Percentiles rank a stretch among this genome's conserved stretches.
Conservation (phyloP, 345 rosid species). For the Erysimum cheiranthoides region DNA sequence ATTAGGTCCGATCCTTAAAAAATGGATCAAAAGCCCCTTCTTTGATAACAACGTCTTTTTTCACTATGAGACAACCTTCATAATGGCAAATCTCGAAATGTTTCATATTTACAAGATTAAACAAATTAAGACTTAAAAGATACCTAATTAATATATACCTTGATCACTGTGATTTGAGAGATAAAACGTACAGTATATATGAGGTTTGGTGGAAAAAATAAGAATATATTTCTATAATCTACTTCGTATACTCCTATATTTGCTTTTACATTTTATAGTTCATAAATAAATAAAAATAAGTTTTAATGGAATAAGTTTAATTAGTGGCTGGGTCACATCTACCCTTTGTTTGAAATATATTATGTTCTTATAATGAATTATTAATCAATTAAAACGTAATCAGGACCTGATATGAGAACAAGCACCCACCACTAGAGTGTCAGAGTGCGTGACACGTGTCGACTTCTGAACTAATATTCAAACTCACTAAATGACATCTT, state of each 20-base stretch:
- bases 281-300: not conserved
- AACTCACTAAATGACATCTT: slow-evolving; percentile 46
- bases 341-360: slow-evolving; percentile 11
- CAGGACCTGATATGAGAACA: slow-evolving; percentile 40
- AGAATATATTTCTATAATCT: too few species aligned
- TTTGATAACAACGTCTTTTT: not conserved
- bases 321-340: slow-evolving; percentile 40
- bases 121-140: not conserved
- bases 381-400: slow-evolving; percentile 29
- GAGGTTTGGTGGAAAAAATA: too few species aligned
- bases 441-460: slow-evolving; percentile 49
- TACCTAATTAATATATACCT: too few species aligned
- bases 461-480: slow-evolving; percentile 38
- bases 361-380: not conserved
- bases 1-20: slow-evolving; percentile 19
- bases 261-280: slow-evolving; percentile 4
- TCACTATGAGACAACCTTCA: not conserved
- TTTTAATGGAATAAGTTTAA: slow-evolving; percentile 16
- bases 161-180: too few species aligned
- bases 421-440: slow-evolving; percentile 38
- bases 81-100: not conserved
- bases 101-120: not conserved
- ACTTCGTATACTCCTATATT: too few species aligned
- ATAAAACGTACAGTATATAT: too few species aligned
- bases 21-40: slow-evolving; percentile 18